Percentiles rank a stretch among this genome's conserved stretches.
Evolutionary conservation across 2,329 filamentous ascomycete species (phyloP).

Genomic region (Diaporthe citri): DNA sequence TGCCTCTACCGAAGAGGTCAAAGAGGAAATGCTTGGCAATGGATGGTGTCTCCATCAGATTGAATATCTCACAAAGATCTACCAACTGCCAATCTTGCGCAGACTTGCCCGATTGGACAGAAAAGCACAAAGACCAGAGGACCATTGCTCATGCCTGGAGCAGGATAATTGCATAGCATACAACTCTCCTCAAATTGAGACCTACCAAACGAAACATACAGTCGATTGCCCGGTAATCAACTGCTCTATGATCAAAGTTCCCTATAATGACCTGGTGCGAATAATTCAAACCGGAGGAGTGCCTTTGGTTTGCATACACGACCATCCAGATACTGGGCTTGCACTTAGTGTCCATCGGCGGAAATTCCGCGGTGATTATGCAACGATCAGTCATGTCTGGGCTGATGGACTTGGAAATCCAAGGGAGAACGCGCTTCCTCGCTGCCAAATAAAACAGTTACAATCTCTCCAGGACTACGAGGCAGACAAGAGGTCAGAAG

Average conservation of each 20-base stretch:
- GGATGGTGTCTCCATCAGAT: neutral
- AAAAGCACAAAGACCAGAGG: neutral
- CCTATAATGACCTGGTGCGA: neutral
- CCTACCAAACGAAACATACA: neutral
- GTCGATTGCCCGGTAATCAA: neutral
- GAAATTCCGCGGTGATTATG: neutral
- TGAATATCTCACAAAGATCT: neutral
- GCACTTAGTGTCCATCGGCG: neutral
- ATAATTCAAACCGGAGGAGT: neutral
- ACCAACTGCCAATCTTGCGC: neutral
- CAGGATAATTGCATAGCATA: neutral
- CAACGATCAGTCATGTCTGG: slow-evolving; percentile 8
- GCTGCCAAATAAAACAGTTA: neutral
- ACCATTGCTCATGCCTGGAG: neutral
- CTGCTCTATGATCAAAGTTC: neutral
- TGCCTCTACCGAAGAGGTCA: neutral
- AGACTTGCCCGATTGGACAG: neutral
- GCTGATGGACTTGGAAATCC: neutral
- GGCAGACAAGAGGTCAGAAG: neutral
- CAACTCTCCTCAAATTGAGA: neutral
- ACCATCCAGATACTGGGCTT: neutral
- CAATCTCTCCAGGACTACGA: neutral
- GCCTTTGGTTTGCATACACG: neutral
- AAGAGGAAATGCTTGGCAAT: neutral
- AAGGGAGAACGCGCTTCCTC: neutral